phyloP scores from a whole-genome alignment of 306 rosid species.

The Alnus rubra region DNA sequence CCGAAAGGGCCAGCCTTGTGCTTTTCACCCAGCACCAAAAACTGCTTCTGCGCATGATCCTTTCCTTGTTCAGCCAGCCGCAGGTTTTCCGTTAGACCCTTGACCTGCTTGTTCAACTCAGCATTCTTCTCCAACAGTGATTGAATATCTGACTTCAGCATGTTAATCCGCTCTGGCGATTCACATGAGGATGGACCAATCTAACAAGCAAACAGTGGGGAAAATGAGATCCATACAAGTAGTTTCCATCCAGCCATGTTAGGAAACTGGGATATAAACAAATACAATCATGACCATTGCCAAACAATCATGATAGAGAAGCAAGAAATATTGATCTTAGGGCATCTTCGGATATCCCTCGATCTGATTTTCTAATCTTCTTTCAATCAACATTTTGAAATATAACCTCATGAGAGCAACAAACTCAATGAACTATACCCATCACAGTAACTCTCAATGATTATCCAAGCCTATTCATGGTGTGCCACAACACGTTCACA shows the following conservation, averaged over 20 bases:
- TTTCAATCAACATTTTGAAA: background rate
- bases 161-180: constrained; percentile 46
- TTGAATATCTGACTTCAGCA: constrained; percentile 50
- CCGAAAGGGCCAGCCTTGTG: constrained; percentile 85
- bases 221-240: background rate
- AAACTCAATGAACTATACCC: background rate
- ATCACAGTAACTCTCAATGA: background rate
- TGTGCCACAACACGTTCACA: background rate
- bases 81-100: constrained; percentile 52
- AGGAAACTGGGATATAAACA: background rate
- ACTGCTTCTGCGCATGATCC: constrained; percentile 65
- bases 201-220: constrained; percentile 36
- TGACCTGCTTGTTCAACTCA: constrained; percentile 52
- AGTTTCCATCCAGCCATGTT: background rate
- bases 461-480: background rate
- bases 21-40: constrained; percentile 56
- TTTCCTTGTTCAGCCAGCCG: constrained; percentile 67
- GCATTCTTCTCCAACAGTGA: constrained; percentile 50
- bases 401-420: background rate
- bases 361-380: background rate
- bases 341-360: background rate
- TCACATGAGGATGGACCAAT: constrained; percentile 50
- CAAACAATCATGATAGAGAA: background rate
- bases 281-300: background rate
- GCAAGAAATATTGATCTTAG: background rate